phyloP scores from a whole-genome alignment of 2,329 filamentous ascomycete genomes.

The Alternaria angustiovoidea region DNA sequence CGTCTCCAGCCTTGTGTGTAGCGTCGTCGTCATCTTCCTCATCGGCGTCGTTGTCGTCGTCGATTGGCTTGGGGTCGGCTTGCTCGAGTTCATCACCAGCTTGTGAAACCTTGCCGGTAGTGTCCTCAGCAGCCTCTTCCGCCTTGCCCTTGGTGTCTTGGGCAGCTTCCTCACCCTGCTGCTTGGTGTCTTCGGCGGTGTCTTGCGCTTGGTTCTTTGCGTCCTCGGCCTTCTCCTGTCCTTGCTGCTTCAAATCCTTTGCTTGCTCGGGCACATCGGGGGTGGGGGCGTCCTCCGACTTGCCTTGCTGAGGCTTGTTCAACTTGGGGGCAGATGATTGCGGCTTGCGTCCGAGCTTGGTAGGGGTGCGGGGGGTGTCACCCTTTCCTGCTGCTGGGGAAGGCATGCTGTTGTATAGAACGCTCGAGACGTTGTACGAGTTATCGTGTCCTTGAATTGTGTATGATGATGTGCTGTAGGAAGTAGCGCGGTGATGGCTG shows the following conservation, averaged over 20 bases:
- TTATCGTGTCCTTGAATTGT: slow-evolving; percentile 38
- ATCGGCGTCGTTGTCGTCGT: slow-evolving; percentile 49
- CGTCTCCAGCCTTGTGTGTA: slow-evolving; percentile 56
- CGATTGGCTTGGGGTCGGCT: slow-evolving; percentile 57
- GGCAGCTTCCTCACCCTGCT: slow-evolving; percentile 40
- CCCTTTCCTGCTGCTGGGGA: slow-evolving; percentile 61
- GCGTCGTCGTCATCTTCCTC: slow-evolving; percentile 48
- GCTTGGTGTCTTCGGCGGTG: slow-evolving; percentile 46
- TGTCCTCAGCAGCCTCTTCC: slow-evolving; percentile 48
- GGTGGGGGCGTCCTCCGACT: slow-evolving; percentile 47
- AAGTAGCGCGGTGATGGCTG: slow-evolving; percentile 26
- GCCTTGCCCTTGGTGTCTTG: slow-evolving; percentile 50
- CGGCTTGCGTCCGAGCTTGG: slow-evolving; percentile 59
- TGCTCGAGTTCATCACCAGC: slow-evolving; percentile 56
- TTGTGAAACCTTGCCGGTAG: slow-evolving; percentile 58
- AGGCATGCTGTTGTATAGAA: slow-evolving; percentile 55
- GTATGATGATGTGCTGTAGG: slow-evolving; percentile 17
- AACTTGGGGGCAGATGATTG: slow-evolving; percentile 53
- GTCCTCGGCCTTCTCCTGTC: slow-evolving; percentile 47
- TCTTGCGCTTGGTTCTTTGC: slow-evolving; percentile 52
- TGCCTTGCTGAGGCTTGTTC: slow-evolving; percentile 48
- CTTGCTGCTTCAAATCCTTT: slow-evolving; percentile 51
- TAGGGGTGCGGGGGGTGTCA: slow-evolving; percentile 59
- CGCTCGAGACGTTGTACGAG: slow-evolving; percentile 41
- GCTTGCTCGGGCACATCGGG: slow-evolving; percentile 45